A percentile compares a stretch with the other conserved stretches of the same genome.
phyloP scores from a whole-genome alignment of 805 yeast species.

The Nematodospora valgi region DNA sequence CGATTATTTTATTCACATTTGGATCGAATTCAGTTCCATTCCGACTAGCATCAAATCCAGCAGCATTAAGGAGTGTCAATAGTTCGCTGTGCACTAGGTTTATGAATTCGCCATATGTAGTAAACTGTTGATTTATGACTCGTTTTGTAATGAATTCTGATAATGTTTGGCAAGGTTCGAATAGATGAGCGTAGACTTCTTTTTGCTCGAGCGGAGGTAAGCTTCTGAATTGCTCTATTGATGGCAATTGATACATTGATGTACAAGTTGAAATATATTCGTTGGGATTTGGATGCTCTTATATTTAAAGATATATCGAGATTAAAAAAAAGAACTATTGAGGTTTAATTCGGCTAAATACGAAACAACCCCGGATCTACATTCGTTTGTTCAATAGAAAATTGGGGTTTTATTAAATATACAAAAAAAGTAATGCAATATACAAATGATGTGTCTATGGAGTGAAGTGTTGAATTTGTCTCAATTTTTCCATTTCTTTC shows the following conservation, averaged over 20 bases:
- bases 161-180: conserved; percentile 59
- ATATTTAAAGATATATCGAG: no score
- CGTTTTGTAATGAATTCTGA: conserved; percentile 29
- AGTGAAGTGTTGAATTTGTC: conserved; percentile 44
- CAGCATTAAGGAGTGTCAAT: conserved; percentile 23
- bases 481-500: conserved; percentile 40
- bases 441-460: conserved; percentile 1
- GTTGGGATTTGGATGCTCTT: no score
- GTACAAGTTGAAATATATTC: no score
- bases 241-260: conserved; percentile 22
- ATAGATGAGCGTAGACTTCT: conserved; percentile 51
- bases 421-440: no score
- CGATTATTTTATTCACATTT: conserved; percentile 54
- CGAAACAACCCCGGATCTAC: no score
- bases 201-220: conserved; percentile 24
- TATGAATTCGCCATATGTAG: conserved; percentile 36
- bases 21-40: conserved; percentile 18
- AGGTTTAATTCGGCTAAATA: no score
- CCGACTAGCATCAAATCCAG: conserved; percentile 20
- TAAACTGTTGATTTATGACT: conserved; percentile 16
- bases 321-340: no score
- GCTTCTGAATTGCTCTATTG: conserved; percentile 15
- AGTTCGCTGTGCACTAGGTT: conserved; percentile 42
- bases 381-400: no score
- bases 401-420: no score